phyloP scores from a whole-genome alignment of 805 yeast genomes.

The Helenozyma baotianmanensis region DNA sequence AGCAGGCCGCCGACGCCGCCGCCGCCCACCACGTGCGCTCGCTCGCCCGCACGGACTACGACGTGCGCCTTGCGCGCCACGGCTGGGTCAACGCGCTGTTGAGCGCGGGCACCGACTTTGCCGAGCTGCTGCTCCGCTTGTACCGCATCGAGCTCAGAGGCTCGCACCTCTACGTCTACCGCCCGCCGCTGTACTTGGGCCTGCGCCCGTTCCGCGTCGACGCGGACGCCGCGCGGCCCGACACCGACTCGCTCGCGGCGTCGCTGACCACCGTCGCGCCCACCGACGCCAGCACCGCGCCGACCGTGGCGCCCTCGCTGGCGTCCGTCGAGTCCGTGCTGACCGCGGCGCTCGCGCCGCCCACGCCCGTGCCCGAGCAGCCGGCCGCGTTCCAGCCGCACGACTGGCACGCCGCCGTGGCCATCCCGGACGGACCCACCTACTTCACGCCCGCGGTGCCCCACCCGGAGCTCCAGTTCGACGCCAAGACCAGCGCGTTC shows the following conservation, averaged over 20 bases:
- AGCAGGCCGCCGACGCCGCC: slow-evolving; percentile 3
- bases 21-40: slow-evolving; percentile 12
- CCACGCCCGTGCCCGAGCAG: too few relatives aligned
- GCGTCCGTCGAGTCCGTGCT: too few relatives aligned
- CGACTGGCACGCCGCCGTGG: background rate
- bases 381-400: too few relatives aligned
- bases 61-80: slow-evolving; percentile 24
- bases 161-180: slow-evolving; percentile 54
- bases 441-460: slow-evolving; percentile 24
- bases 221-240: background rate
- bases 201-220: slow-evolving; percentile 14
- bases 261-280: too few relatives aligned
- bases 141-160: slow-evolving; percentile 49
- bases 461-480: slow-evolving; percentile 41
- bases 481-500: slow-evolving; percentile 30
- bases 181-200: slow-evolving; percentile 15
- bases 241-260: too few relatives aligned
- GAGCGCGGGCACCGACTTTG: slow-evolving; percentile 29
- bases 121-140: slow-evolving; percentile 14
- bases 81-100: slow-evolving; percentile 37
- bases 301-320: background rate
- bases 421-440: background rate
- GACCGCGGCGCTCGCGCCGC: too few relatives aligned
- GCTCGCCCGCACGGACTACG: slow-evolving; percentile 29
- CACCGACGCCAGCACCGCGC: slow-evolving; percentile 1